These are phyloP conservation scores for Flueggea neowawraea DNA, from an alignment of 441 rosid genomes.

Conservation along the genomic window DNA sequence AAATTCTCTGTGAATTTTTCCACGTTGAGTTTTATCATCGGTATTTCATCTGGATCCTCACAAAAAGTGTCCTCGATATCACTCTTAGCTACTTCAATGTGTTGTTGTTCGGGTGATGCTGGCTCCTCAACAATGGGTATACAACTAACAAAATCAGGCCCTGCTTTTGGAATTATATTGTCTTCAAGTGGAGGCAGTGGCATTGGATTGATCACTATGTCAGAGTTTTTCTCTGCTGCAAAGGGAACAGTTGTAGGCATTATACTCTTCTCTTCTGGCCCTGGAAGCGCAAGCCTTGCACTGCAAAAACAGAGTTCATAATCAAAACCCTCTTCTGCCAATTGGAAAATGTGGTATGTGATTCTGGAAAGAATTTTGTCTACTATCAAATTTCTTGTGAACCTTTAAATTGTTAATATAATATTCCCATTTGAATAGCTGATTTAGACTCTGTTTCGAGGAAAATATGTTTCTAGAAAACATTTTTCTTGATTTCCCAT, in stretches of 20 bases:
- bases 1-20: slow-evolving; percentile 60
- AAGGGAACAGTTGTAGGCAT: slow-evolving; percentile 41
- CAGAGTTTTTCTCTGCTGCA: slow-evolving; percentile 26
- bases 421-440: background rate
- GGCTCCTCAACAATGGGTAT: slow-evolving; percentile 92
- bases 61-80: slow-evolving; percentile 70
- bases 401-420: background rate
- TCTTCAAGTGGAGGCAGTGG: slow-evolving; percentile 45
- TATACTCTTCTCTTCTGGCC: slow-evolving; percentile 70
- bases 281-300: slow-evolving; percentile 94
- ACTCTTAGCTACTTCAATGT: slow-evolving; percentile 36
- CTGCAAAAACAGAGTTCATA: slow-evolving; percentile 42
- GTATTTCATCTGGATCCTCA: slow-evolving; percentile 82
- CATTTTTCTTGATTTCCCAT: no score
- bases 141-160: slow-evolving; percentile 20
- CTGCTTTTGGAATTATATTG: slow-evolving; percentile 19
- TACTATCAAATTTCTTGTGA: background rate
- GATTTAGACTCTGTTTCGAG: no score
- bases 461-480: no score
- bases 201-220: slow-evolving; percentile 32
- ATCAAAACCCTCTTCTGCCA: slow-evolving; percentile 7
- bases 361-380: background rate
- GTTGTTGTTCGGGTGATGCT: slow-evolving; percentile 64
- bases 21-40: slow-evolving; percentile 70
- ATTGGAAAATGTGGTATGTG: slow-evolving; percentile 8